Percentiles rank a stretch among this genome's conserved stretches.
phyloP scores from a whole-genome alignment of 768 basidiomycete genomes.

The Russula sp. region DNA sequence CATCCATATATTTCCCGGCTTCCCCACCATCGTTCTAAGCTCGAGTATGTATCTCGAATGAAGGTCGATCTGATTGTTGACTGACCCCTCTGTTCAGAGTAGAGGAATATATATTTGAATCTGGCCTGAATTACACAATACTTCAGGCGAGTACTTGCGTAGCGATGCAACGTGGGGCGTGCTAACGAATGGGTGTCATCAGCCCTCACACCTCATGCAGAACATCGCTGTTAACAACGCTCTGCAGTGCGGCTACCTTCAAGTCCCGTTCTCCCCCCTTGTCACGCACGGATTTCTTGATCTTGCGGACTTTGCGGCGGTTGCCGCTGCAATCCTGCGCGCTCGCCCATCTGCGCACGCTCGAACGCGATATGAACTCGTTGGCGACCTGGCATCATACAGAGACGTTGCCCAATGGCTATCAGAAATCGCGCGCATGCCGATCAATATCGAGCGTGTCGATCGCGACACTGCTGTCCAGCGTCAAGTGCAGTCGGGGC shows the following conservation, averaged over 20 bases:
- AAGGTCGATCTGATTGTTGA: background rate
- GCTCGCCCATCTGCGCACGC: slow-evolving; percentile 35
- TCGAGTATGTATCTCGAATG: slow-evolving; percentile 21
- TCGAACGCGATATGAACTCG: slow-evolving; percentile 39
- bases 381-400: slow-evolving; percentile 37
- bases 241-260: slow-evolving; percentile 25
- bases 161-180: background rate
- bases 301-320: slow-evolving; percentile 36
- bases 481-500: slow-evolving; percentile 16
- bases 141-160: slow-evolving; percentile 32
- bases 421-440: slow-evolving; percentile 25
- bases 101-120: slow-evolving; percentile 41
- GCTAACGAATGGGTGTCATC: background rate
- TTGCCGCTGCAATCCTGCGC: slow-evolving; percentile 35
- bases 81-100: slow-evolving; percentile 30
- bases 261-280: slow-evolving; percentile 32
- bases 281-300: slow-evolving; percentile 40
- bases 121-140: slow-evolving; percentile 40
- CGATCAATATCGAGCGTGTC: slow-evolving; percentile 30
- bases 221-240: slow-evolving; percentile 33
- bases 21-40: slow-evolving; percentile 26
- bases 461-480: slow-evolving; percentile 29
- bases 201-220: slow-evolving; percentile 40
- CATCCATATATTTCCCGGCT: slow-evolving; percentile 29
- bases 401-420: slow-evolving; percentile 34